Evolutionary conservation across 2,329 filamentous ascomycete species (phyloP).

Genomic region (Didymella pomorum): DNA sequence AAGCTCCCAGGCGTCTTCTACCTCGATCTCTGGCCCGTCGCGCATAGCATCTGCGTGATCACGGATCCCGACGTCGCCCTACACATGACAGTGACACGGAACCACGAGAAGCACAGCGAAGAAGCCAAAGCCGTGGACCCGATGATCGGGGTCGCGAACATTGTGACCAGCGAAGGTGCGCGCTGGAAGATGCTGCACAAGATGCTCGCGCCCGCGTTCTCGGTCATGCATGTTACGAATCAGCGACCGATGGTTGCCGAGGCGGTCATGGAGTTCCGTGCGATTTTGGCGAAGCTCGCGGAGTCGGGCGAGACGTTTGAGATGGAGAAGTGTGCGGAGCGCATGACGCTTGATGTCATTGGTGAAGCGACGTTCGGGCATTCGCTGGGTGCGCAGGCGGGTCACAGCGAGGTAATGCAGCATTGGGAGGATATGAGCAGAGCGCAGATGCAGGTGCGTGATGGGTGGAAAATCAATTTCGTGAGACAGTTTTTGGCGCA

Average conservation of each 20-base stretch:
- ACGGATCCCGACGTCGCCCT: slow-evolving; percentile 50
- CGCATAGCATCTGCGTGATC: slow-evolving; percentile 42
- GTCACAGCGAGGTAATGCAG: slow-evolving; percentile 19
- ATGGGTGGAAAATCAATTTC: slow-evolving; percentile 30
- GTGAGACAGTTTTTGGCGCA: slow-evolving; percentile 26
- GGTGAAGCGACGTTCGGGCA: slow-evolving; percentile 35
- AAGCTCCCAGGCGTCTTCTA: slow-evolving; percentile 52
- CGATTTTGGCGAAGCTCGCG: slow-evolving; percentile 31
- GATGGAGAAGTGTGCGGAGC: slow-evolving; percentile 33
- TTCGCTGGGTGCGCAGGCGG: slow-evolving; percentile 35
- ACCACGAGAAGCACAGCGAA: slow-evolving; percentile 43
- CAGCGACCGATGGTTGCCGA: slow-evolving; percentile 44
- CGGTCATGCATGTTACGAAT: slow-evolving; percentile 39
- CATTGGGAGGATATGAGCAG: slow-evolving; percentile 33
- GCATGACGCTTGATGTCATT: slow-evolving; percentile 42
- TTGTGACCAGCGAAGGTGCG: slow-evolving; percentile 43
- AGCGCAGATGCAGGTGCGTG: slow-evolving; percentile 20
- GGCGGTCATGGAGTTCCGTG: slow-evolving; percentile 44
- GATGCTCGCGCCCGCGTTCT: slow-evolving; percentile 50
- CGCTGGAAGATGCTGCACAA: slow-evolving; percentile 48
- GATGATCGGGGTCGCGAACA: slow-evolving; percentile 39
- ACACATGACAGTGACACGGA: slow-evolving; percentile 48
- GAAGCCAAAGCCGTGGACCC: slow-evolving; percentile 32
- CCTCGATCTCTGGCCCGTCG: slow-evolving; percentile 56
- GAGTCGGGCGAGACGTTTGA: slow-evolving; percentile 34